Evolutionary conservation across 352 stramenopile species (phyloP).

Genomic region (Pythium aquatile): DNA sequence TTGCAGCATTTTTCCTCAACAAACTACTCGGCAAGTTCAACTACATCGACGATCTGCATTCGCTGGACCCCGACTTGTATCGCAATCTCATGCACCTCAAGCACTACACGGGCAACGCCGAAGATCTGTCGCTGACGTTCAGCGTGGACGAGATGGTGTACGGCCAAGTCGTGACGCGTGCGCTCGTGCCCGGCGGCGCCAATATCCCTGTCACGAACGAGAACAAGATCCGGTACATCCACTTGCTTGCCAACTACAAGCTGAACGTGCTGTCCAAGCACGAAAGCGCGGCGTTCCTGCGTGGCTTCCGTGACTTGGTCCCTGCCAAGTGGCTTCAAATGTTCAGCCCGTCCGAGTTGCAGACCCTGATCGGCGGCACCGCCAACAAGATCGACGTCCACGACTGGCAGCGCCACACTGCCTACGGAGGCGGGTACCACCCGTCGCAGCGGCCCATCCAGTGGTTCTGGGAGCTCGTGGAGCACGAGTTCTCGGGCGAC

Average conservation of each 20-base stretch:
- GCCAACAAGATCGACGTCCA: constrained; percentile 93
- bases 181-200: constrained; percentile 86
- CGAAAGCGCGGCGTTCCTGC: constrained; percentile 62
- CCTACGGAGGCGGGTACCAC: constrained; percentile 95
- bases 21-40: constrained; percentile 92
- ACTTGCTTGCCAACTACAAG: constrained; percentile 96
- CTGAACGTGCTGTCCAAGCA: constrained; percentile 86
- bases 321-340: constrained; percentile 76
- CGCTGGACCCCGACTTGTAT: constrained; percentile 94
- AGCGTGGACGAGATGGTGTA: constrained; percentile 83
- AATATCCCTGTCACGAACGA: constrained; percentile 89
- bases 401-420: constrained; percentile 92
- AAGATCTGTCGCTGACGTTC: constrained; percentile 94
- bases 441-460: constrained; percentile 62
- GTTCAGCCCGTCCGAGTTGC: constrained; percentile 91
- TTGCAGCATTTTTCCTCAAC: constrained; percentile 96
- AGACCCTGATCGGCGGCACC: constrained; percentile 92
- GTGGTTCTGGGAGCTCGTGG: constrained; percentile 82
- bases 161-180: constrained; percentile 49
- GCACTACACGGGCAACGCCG: constrained; percentile 90
- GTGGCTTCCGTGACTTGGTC: constrained; percentile 75
- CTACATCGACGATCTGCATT: constrained; percentile 91
- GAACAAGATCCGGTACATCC: constrained; percentile 96
- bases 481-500: constrained; percentile 68
- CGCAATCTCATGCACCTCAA: constrained; percentile 96